Percentiles rank a stretch among this genome's conserved stretches.
Conservation (phyloP, 345 rosid genomes). For the Eucalyptus sp. region DNA sequence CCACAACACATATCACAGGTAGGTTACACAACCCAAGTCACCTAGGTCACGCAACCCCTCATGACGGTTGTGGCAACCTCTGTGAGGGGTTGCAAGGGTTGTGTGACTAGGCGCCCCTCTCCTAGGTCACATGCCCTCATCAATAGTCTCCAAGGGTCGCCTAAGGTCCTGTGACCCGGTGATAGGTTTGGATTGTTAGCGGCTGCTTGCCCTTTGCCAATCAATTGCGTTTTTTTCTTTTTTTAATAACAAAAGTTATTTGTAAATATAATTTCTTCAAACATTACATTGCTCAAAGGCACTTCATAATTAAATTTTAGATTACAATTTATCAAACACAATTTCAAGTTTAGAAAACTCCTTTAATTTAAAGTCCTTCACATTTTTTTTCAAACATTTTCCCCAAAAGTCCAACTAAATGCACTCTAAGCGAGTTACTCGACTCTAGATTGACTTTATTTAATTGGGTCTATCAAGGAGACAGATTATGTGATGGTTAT, state of each 20-base stretch:
- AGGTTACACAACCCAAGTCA: too few species aligned
- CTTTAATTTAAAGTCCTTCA: too few species aligned
- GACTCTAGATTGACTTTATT: background rate
- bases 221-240: accelerated
- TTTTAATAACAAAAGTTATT: too few species aligned
- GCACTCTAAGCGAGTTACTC: background rate
- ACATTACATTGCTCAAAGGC: accelerated
- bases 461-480: background rate
- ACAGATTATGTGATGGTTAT: accelerated
- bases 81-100: too few species aligned
- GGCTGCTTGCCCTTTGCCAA: accelerated
- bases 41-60: accelerated
- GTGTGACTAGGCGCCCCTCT: too few species aligned
- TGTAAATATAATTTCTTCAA: too few species aligned
- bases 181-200: accelerated
- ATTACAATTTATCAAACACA: too few species aligned
- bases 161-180: accelerated
- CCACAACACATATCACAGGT: accelerated
- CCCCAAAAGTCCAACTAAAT: too few species aligned
- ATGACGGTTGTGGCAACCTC: accelerated
- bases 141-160: too few species aligned
- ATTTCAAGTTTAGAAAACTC: too few species aligned
- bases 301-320: accelerated
- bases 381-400: too few species aligned
- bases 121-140: accelerated